A percentile compares a stretch with the other conserved stretches of the same genome.
Evolutionary conservation across 495 filamentous ascomycete genomes (phyloP).

Genomic region (Aspergillus kassunensis): DNA sequence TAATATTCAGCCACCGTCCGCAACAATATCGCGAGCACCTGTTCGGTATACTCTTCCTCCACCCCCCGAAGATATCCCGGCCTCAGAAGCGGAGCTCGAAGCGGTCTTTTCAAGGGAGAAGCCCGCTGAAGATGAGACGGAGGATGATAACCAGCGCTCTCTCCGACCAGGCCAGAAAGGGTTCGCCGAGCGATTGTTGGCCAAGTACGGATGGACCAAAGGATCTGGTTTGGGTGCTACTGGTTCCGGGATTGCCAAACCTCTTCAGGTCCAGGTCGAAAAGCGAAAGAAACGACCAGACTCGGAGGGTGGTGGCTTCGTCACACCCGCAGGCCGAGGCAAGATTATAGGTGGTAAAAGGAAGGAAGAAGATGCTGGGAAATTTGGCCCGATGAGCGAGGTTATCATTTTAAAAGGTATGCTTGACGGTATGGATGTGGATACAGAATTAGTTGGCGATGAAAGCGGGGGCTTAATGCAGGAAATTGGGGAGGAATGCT

Average conservation of each 20-base stretch:
- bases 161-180: constrained; percentile 74
- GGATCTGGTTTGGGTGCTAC: constrained; percentile 82
- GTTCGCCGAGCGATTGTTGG: constrained; percentile 82
- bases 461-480: constrained; percentile 68
- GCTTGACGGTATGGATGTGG: constrained; percentile 75
- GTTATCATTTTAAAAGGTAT: constrained; percentile 78
- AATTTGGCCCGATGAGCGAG: constrained; percentile 71
- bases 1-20: constrained; percentile 37
- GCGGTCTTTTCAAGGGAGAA: constrained; percentile 51
- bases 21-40: constrained; percentile 78
- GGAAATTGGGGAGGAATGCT: constrained; percentile 92
- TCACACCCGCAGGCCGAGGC: constrained; percentile 62
- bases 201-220: constrained; percentile 88
- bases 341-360: constrained; percentile 71
- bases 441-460: constrained; percentile 56
- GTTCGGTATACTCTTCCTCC: constrained; percentile 74
- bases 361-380: constrained; percentile 47
- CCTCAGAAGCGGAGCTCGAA: constrained; percentile 53
- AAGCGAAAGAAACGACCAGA: constrained; percentile 76
- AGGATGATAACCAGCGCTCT: constrained; percentile 55
- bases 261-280: constrained; percentile 76
- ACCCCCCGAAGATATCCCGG: constrained; percentile 52
- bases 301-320: constrained; percentile 75
- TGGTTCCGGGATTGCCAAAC: constrained; percentile 74
- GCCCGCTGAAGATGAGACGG: constrained; percentile 39